Base-by-base conservation (phyloP, 495 filamentous ascomycete species). In the Aspergillus egyptiacus region DNA sequence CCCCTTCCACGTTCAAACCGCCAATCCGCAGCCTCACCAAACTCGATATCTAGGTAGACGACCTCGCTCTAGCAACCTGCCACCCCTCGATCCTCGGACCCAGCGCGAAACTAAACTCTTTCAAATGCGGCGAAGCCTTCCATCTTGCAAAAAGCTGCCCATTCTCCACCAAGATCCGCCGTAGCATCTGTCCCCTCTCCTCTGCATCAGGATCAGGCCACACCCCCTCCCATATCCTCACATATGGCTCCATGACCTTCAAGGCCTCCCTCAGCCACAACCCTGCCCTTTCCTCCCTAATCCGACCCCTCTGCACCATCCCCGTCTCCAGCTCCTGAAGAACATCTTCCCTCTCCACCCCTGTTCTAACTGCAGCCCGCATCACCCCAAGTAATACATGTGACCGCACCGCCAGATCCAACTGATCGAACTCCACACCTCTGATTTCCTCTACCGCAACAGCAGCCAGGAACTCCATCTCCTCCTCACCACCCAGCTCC, bases 381-480 rank as follows among this genome's bases (percentile, higher is more conserved):
- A 61, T 61, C n/a, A 58, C 55, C 39, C 42, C 58, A 19, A 55
- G 46, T 30, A 61, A 38, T 42, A 61, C 51, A 58, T 61, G 58
- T 36, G 55, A 58, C 30, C 55, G 58, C 32, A 61, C 46, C 54
- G 58, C 35, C 34, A 58, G 49, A 52, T 61, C 52, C 24, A 61
- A 58, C 46, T 58, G 32, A 53, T 46, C 51, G 19, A 61, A n/a
- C 35, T 53, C 51, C 30, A 51, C 35, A 9, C 55, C 55, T 37
- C 42, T 39, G 35, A 37, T 58, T 43, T 61, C 58, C 52, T 61
- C 46, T 32, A 55, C 54, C 31, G 58, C 55, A 58, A 61, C 48
- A 44, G 58, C 52, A 32, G 57, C 57, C 47, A 60, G 43, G 44
- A 60, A 57, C 47, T 56, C 41, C n/a, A 54, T 37, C 54, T 60